phyloP scores from a whole-genome alignment of 176 grass and related monocot species.

The Bolboschoenus planiculmis region DNA sequence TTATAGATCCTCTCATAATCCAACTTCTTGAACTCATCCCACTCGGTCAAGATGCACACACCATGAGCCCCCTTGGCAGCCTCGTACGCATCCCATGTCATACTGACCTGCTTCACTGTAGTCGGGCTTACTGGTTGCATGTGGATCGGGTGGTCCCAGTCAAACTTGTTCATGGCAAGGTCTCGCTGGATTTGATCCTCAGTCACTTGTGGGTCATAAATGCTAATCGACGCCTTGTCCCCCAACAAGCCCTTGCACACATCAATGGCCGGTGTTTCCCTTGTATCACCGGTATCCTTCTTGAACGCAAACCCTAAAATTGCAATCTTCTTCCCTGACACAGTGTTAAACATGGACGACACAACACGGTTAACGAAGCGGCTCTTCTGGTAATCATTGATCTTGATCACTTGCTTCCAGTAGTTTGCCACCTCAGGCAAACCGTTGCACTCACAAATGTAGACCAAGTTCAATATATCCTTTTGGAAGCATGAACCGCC shows the following conservation, averaged over 20 bases:
- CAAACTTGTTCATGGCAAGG: constrained; percentile 90
- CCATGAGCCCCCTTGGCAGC: constrained; percentile 71
- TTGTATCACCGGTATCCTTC: constrained; percentile 89
- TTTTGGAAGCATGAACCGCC: constrained; percentile 93
- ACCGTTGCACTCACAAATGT: constrained; percentile 95
- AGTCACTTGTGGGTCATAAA: constrained; percentile 80
- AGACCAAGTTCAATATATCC: constrained; percentile 87
- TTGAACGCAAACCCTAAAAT: constrained; percentile 92
- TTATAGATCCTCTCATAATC: constrained; percentile 82
- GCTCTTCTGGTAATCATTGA: constrained; percentile 96
- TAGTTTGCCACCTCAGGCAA: constrained; percentile 86
- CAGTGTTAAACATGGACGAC: constrained; percentile 88
- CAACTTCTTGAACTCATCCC: constrained; percentile 78
- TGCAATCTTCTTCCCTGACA: constrained; percentile 74
- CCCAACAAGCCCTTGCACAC: constrained; percentile 83
- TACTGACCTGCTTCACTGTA: constrained; percentile 75
- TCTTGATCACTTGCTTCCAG: constrained; percentile 99
- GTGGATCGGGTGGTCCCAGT: constrained; percentile 92
- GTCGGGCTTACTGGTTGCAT: constrained; percentile 78
- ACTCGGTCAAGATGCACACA: constrained; percentile 83
- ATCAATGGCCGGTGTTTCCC: constrained; percentile 84
- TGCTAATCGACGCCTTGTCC: constrained; percentile 77
- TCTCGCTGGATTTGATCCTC: constrained; percentile 89
- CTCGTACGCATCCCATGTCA: constrained; percentile 80
- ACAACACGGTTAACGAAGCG: constrained; percentile 88